Evolutionary conservation across 163 green algal species (phyloP), one percentile per base, ranked within the genome.

Genomic region (Coccomyxa subellipsoidea): DNA sequence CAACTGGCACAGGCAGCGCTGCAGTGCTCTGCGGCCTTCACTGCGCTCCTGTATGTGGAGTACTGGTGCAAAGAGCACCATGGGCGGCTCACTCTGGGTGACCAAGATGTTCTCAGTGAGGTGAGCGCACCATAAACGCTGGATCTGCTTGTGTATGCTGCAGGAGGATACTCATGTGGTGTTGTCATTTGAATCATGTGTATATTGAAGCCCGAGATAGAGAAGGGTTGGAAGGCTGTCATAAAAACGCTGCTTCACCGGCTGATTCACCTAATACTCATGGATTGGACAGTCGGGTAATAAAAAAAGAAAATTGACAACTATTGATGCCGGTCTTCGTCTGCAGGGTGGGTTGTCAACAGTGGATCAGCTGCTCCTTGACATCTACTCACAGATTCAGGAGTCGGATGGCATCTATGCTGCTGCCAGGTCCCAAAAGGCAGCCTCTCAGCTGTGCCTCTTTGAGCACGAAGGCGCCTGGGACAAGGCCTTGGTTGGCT

Each of bases 381-480:
- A 93, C 66, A 80, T 89, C 29, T 93, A 94, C 86, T 85, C 77
- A 38, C 38, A 83, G 35, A 88, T 95, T 69, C 85, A 90, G 38
- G 92, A 96, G 82, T 91, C 92, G 0, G 92, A 96, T 73, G 85
- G 89, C 36, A 88, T 96, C 4, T 94, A 95, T 70, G 92, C 88
- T 15, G 87, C 96, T 1, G 86, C 89, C 7, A 82, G 91, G 76
- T 85, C 84, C 29, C 78, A 93, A 81, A 73, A 81, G 79, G 54
- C 90, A 75, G 40, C 79, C 34, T 83, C 83, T 18, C 78, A 90
- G 85, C 85, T 96, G 54, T 80, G 78, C 6, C 81, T 95, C 34
- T 87, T 89, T 82, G 87, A 92, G 81, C 92, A 94, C 71, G 92
- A 96, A 80, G 88, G 93, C 8, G 85, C 88, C 53, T 96, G 93